Base-by-base conservation (phyloP, 345 rosid species). In the Barbarea vulgaris region DNA sequence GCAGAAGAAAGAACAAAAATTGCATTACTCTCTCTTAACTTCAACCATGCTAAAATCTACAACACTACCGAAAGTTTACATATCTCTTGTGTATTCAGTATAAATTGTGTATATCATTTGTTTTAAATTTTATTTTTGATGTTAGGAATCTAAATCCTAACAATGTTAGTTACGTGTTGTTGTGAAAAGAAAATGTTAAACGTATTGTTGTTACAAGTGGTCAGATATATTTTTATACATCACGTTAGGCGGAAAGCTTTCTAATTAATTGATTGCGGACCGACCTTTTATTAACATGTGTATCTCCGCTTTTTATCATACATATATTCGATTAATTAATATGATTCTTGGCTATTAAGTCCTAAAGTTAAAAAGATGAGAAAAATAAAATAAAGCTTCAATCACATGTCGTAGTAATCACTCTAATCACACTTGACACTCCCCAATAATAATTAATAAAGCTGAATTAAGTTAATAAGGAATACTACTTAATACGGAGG, bases 351-450 rank as follows among this genome's bases (percentile, higher is more conserved):
- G 7, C 14, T 42, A 13, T 41, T 67, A 69, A 52, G 39, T 52
- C 63, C 24, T 41, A 76, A 60, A 61, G 69, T 67, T 48, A 30
- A 61, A 61, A 58, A 37, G 39, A 67, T 10, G 56, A 10, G 4
- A 3, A 3, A 21, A 46, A 22, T 34, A 50, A 37, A 7, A 56
- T 44, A 60, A 34, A 47, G 17, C 73, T 58, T 24, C 17, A 44
- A 21, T 60, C 64, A 39, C 80, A 69, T 76, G 80, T 76, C 19
- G 13, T 62, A 17, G 65, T 69, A 33, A 69, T 54, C 70, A 76
- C 75, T 69, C 75, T 69, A 44, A 69, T 69, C 65, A 76, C 75
- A 76, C 42, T 37, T 69, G 59, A 76, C 75, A 76, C 42, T 37
- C 37, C 70, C 80, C 75, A 10, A 54, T 69, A 13, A 14, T 25